Conservation (phyloP, 2,329 filamentous ascomycete species). For the Alternaria longipes region DNA sequence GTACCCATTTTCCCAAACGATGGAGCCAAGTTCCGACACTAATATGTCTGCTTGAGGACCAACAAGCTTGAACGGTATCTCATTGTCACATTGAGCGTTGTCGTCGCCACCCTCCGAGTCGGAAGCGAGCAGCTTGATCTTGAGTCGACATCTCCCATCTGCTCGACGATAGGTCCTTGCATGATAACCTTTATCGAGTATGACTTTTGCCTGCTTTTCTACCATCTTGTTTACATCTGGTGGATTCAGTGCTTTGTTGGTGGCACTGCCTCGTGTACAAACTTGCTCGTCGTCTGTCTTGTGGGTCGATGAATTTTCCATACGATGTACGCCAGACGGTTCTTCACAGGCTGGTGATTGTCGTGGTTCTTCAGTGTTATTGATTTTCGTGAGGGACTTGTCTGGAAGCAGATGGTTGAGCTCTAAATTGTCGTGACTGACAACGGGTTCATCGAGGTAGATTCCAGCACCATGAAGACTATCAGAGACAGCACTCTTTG, state of each 20-base stretch:
- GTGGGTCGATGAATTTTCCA: background rate
- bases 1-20: background rate
- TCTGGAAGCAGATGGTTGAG: background rate
- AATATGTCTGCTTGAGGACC: slow-evolving; percentile 3
- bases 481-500: slow-evolving; percentile 33
- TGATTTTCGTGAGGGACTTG: background rate
- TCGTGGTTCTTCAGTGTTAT: background rate
- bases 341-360: background rate
- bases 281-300: background rate
- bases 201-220: background rate
- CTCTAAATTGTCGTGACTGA: background rate
- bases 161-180: slow-evolving; percentile 5
- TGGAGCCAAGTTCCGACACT: background rate
- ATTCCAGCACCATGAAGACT: slow-evolving; percentile 11
- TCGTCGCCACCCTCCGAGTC: background rate
- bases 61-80: background rate
- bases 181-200: background rate
- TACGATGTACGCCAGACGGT: background rate
- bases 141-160: slow-evolving; percentile 5
- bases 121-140: background rate
- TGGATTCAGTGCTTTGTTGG: background rate
- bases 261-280: background rate
- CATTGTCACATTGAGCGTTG: too few species aligned
- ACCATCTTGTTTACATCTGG: background rate
- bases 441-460: background rate